phyloP scores from a whole-genome alignment of 2,329 filamentous ascomycete species.

The Orbilia quercus region DNA sequence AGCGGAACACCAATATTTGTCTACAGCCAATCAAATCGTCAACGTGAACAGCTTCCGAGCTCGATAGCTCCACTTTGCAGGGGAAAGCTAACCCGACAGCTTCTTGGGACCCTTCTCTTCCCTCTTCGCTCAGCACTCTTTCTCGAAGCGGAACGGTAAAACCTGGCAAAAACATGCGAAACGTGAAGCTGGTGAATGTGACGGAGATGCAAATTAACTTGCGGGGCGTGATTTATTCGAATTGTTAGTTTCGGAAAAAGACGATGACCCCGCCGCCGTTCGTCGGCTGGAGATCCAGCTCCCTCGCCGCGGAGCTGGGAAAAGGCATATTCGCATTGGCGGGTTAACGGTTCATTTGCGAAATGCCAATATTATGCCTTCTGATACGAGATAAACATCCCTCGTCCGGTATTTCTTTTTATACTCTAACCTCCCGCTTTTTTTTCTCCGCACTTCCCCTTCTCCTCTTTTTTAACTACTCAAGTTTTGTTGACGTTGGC shows the following conservation, averaged over 20 bases:
- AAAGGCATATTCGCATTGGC: background rate
- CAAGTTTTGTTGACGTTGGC: too few relatives aligned
- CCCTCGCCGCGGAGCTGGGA: constrained; percentile 31
- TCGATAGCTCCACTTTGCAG: constrained; percentile 21
- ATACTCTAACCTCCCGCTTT: constrained; percentile 3
- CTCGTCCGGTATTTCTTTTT: background rate
- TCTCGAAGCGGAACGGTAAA: constrained; percentile 6
- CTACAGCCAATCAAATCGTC: constrained; percentile 49
- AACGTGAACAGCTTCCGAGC: constrained; percentile 39
- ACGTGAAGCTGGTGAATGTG: constrained; percentile 5
- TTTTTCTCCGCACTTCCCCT: constrained; percentile 8
- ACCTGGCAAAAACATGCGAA: background rate
- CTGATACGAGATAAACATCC: background rate
- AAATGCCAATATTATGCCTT: constrained; percentile 8
- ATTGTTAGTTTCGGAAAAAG: constrained; percentile 14
- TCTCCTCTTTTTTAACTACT: background rate
- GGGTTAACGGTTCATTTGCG: constrained; percentile 1
- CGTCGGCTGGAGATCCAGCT: constrained; percentile 7
- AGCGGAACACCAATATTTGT: constrained; percentile 22
- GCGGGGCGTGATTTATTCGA: constrained; percentile 11
- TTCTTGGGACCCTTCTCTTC: background rate
- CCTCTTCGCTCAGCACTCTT: too few relatives aligned
- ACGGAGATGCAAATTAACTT: constrained; percentile 10
- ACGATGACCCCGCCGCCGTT: constrained; percentile 5
- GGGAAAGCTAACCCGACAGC: background rate